Evolutionary conservation across 192 early-diverging fungal species (phyloP).

Genomic region (Thamnidium elegans): DNA sequence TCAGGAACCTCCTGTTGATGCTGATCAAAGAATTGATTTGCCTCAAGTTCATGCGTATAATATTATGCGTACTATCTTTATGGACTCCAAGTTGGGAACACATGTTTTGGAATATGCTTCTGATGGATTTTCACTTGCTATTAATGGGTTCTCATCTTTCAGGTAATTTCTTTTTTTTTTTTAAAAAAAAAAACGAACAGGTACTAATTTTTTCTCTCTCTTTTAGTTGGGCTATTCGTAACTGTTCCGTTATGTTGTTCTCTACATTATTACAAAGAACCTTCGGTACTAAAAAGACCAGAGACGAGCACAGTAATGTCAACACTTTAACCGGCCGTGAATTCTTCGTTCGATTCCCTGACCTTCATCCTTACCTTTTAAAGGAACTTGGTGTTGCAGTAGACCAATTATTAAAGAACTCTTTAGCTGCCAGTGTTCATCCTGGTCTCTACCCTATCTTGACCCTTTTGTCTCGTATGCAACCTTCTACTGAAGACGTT

Average conservation of each 20-base stretch:
- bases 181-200: neutral
- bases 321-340: slow-evolving; percentile 84
- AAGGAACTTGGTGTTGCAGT: slow-evolving; percentile 72
- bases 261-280: slow-evolving; percentile 78
- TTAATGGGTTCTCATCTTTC: slow-evolving; percentile 76
- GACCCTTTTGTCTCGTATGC: slow-evolving; percentile 78
- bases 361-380: slow-evolving; percentile 73
- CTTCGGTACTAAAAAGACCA: slow-evolving; percentile 78
- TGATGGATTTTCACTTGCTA: slow-evolving; percentile 73
- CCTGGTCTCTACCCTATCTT: slow-evolving; percentile 90
- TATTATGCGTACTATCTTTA: slow-evolving; percentile 78
- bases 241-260: slow-evolving; percentile 92
- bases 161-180: slow-evolving; percentile 28
- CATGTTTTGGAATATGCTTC: slow-evolving; percentile 74
- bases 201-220: neutral
- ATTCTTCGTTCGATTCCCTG: slow-evolving; percentile 87
- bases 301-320: slow-evolving; percentile 66
- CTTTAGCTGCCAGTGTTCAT: slow-evolving; percentile 58
- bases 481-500: slow-evolving; percentile 60
- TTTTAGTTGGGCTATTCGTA: slow-evolving; percentile 84
- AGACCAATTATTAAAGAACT: slow-evolving; percentile 44
- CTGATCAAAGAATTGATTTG: slow-evolving; percentile 71
- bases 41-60: slow-evolving; percentile 95
- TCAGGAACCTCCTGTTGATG: slow-evolving; percentile 35
- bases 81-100: slow-evolving; percentile 74